Percentiles rank a stretch among this genome's conserved stretches.
Conservation (phyloP, 495 filamentous ascomycete species). For the Podospora pseudoanserina region DNA sequence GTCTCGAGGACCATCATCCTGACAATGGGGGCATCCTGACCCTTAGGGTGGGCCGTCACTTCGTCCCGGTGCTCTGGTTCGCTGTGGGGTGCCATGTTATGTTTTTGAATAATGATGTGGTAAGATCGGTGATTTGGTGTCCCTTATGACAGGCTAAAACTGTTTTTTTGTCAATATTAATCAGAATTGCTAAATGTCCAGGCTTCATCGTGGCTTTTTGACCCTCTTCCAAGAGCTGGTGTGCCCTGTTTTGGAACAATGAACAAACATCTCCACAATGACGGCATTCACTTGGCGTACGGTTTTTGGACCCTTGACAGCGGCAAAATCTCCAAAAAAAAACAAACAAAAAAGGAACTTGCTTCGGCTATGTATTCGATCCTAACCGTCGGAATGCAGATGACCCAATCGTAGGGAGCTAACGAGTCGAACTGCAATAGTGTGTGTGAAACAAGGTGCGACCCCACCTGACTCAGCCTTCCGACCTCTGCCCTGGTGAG, state of each 20-base stretch:
- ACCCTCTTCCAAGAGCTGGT: neutral
- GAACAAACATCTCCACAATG: neutral
- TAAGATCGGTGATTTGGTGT: neutral
- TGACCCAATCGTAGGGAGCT: neutral
- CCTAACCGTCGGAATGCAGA: neutral
- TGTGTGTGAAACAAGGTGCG: no score
- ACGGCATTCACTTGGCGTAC: neutral
- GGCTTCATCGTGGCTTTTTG: neutral
- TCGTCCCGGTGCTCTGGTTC: neutral
- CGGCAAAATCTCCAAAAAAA: no score
- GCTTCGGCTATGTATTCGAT: neutral
- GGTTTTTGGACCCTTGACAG: neutral
- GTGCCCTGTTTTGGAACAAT: neutral
- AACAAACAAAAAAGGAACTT: no score
- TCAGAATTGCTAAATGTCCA: neutral
- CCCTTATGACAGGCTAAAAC: neutral
- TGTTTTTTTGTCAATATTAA: neutral
- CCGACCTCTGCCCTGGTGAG: no score
- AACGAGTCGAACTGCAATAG: neutral
- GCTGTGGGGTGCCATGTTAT: neutral
- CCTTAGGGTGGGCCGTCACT: neutral
- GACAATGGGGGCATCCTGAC: constrained; percentile 8
- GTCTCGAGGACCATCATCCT: constrained; percentile 37
- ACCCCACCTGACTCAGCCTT: no score
- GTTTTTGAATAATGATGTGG: neutral